Base-by-base conservation (phyloP, 2,329 filamentous ascomycete genomes). In the Lecanicillium sp. region DNA sequence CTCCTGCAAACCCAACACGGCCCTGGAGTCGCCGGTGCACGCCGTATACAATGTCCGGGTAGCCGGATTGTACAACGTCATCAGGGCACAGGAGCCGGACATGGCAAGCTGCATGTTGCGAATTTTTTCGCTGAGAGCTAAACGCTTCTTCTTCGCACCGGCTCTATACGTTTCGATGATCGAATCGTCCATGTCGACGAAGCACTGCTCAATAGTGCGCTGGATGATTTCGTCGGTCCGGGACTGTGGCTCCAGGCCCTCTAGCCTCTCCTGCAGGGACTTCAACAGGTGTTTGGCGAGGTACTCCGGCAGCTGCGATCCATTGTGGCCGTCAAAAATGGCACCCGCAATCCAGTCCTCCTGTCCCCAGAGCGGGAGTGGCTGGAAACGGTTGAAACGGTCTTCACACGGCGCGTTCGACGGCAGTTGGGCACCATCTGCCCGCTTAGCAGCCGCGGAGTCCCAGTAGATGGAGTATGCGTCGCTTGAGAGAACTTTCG, bases 1-100 rank as follows among this genome's bases (percentile, higher is more conserved):
- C 33, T 69, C 62, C 57, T 67, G 52, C 5, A 54, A 56, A 2
- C 78, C 80, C 1, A 83, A 65, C 0, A 83, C 77, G 8, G 79
- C 79, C 27, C 79, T 69, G 2, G 76, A 83, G 61, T 85, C 80
- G 1, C 82, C 82, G 0, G 75, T 77, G 53, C 77, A 81, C 0
- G 81, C 81, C 5, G 83, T 77, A 36, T 75, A 73, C 0, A 85
- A 62, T 0, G 67, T 74, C 15, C 66, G 64, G 2, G 64, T 66
- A 1, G 54, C 49, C 0, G 78, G 71, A 53, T 84, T 78, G 56
- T 75, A 81, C 3, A 82, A 59, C 0, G 78, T 71, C 1, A 84
- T 64, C 0, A 83, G 63, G 12, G 79, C 79, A 54, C 79, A 83
- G 6, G 77, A 81, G 4, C 79, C 79, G 3, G 60, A 56, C 36